Conservation (phyloP, 306 rosid genomes). For the Cotoneaster glaucophyllus region DNA sequence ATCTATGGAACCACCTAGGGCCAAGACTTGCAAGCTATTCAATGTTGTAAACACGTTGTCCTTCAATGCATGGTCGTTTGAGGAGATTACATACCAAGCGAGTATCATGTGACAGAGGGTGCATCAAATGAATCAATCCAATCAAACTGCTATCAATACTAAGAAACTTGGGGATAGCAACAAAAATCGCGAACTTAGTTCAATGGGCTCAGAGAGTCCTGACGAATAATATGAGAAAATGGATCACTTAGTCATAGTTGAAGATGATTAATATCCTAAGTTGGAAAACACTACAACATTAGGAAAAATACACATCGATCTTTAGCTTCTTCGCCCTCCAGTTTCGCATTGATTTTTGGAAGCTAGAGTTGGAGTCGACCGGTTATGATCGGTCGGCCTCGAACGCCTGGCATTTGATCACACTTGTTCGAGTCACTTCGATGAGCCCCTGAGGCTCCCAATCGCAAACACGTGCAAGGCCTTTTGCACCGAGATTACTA, state of each 20-base stretch:
- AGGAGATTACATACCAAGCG: conserved; percentile 65
- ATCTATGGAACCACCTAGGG: conserved; percentile 27
- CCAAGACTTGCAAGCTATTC: conserved; percentile 37
- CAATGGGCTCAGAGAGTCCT: conserved; percentile 53
- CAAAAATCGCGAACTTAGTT: conserved; percentile 59
- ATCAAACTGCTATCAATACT: conserved; percentile 30
- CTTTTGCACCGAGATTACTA: conserved; percentile 21
- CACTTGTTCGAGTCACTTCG: conserved; percentile 5
- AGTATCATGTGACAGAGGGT: conserved; percentile 33
- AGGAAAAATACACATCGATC: conserved; percentile 74
- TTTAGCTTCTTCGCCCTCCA: conserved; percentile 70
- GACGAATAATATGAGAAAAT: conserved; percentile 51
- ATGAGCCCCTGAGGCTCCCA: conserved; percentile 15
- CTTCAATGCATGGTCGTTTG: conserved; percentile 84
- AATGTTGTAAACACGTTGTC: conserved; percentile 49
- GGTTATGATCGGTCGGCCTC: conserved; percentile 52
- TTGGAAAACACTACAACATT: conserved; percentile 23
- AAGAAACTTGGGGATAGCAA: conserved; percentile 48
- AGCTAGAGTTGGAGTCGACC: conserved; percentile 29
- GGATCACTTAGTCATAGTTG: conserved; percentile 22
- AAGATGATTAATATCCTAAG: conserved; percentile 18
- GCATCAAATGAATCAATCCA: conserved; percentile 24
- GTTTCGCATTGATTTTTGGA: conserved; percentile 6
- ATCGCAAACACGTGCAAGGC: conserved; percentile 48
- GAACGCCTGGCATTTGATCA: conserved; percentile 20